phyloP scores from a whole-genome alignment of 2,329 filamentous ascomycete genomes.

The Knoxdaviesia proteae region DNA sequence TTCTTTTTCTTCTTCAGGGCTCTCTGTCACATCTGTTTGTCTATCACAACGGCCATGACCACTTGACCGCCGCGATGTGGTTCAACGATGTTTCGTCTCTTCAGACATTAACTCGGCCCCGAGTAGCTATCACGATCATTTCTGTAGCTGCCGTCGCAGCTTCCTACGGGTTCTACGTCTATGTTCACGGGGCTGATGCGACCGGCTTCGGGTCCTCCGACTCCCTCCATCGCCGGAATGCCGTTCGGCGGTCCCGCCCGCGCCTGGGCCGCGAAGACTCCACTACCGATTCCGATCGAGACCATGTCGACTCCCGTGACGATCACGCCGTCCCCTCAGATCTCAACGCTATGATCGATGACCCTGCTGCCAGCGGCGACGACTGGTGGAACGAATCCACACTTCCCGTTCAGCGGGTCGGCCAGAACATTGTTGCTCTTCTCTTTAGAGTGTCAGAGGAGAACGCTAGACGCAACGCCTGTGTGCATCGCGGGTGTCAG shows the following conservation, averaged over 20 bases:
- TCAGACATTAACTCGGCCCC: constrained; percentile 32
- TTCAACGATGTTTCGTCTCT: constrained; percentile 19
- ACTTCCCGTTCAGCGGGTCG: constrained; percentile 23
- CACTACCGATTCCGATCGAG: constrained; percentile 1
- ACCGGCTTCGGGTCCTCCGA: constrained; percentile 9
- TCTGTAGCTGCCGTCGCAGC: constrained; percentile 33
- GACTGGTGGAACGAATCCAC: constrained; percentile 32
- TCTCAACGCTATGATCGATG: constrained; percentile 15
- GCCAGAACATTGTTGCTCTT: constrained; percentile 66
- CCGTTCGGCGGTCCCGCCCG: constrained; percentile 31
- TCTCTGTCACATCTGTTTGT: not conserved
- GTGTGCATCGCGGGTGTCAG: constrained; percentile 77
- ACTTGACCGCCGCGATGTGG: constrained; percentile 11
- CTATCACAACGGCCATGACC: not conserved
- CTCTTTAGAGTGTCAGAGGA: constrained; percentile 89
- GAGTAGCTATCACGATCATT: constrained; percentile 29
- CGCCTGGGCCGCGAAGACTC: constrained; percentile 11
- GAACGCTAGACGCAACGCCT: constrained; percentile 69
- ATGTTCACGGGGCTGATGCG: constrained; percentile 8
- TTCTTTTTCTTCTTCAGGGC: no score
- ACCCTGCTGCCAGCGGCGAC: constrained; percentile 17
- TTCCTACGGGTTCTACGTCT: constrained; percentile 38
- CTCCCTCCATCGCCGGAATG: constrained; percentile 43
- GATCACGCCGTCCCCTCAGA: constrained; percentile 18
- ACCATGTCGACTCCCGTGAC: constrained; percentile 10